These are phyloP conservation scores for Backusella luteola DNA, from an alignment of 192 early-diverging fungal genomes.

Conservation along the genomic window DNA sequence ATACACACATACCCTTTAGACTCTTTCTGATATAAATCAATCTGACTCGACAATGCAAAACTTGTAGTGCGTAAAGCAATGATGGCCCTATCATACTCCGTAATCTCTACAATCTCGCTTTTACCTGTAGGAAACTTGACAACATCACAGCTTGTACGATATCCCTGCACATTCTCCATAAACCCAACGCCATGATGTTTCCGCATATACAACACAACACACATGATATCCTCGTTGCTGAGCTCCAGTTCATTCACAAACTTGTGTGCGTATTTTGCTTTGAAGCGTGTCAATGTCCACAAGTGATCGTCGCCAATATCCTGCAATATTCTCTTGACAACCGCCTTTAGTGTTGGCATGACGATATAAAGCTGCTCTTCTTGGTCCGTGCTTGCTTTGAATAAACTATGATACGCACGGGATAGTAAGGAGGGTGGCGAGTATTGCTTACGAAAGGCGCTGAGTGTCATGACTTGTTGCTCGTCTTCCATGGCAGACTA, in stretches of 20 bases:
- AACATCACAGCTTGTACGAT: conserved; percentile 9
- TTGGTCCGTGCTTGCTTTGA: neutral
- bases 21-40: conserved; percentile 53
- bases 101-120: conserved; percentile 34
- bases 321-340: neutral
- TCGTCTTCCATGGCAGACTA: conserved; percentile 1
- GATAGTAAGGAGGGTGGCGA: conserved; percentile 5
- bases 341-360: neutral
- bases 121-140: conserved; percentile 18
- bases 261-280: neutral
- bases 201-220: conserved; percentile 33
- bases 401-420: neutral
- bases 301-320: neutral
- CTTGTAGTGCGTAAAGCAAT: conserved; percentile 52
- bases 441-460: conserved; percentile 3
- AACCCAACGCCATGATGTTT: conserved; percentile 10
- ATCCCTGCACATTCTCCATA: conserved; percentile 17
- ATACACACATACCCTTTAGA: conserved; percentile 42
- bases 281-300: conserved; percentile 14
- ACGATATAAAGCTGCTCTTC: neutral
- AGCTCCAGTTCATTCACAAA: conserved; percentile 1
- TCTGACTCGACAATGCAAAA: conserved; percentile 49
- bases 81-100: conserved; percentile 56
- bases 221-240: conserved; percentile 23
- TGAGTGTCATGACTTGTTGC: conserved; percentile 11